Evolutionary conservation across 805 yeast species (phyloP), one percentile per base, ranked within the genome.

Genomic region (Monosporozyma aerobia): DNA sequence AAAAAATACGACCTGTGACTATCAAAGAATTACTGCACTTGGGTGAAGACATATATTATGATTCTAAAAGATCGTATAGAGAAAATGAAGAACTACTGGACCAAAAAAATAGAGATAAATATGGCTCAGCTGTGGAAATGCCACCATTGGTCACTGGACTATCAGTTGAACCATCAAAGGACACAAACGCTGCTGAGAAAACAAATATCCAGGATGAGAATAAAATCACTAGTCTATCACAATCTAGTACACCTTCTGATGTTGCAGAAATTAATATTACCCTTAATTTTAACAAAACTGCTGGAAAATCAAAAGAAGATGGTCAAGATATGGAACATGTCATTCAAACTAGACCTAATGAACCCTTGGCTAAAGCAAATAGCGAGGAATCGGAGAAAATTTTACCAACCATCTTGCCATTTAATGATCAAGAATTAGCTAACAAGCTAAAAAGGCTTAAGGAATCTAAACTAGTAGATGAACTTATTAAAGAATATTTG

Each of bases 401-500:
- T n/a, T n/a, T 23, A 4, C 37, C 46, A 40, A 57, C 54, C 13
- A 45, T 54, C 16, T 48, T 59, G 29, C 53, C 58, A 14, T 54
- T 55, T 41, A 27, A 47, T 23, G 58, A 43, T 11, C 57, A 55
- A 2, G 58, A 57, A n/a, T 49, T 65, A n/a, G 54, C 50, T 3
- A 22, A n/a, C 5, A 56, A 56, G 27, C 46, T 67, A 9, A 39
- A 48, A 4, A 43, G 41, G 10, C 50, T 67, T 27, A 57, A 58
- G 23, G 54, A 53, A n/a, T 53, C 60, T n/a, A 52, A 52, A 11
- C 40, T 59, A 14, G 59, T 67, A 19, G 68, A 64, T 39, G 68
- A 67, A 40, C 53, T 65, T 5, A 64, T 65, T 16, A 61, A 63
- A 27, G 69, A 67, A 51, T 65, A 60, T 44, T 54, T 67, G 10